A percentile compares a stretch with the other conserved stretches of the same genome.
Conservation (phyloP, 768 basidiomycete species). For the Suillus subalutaceus region DNA sequence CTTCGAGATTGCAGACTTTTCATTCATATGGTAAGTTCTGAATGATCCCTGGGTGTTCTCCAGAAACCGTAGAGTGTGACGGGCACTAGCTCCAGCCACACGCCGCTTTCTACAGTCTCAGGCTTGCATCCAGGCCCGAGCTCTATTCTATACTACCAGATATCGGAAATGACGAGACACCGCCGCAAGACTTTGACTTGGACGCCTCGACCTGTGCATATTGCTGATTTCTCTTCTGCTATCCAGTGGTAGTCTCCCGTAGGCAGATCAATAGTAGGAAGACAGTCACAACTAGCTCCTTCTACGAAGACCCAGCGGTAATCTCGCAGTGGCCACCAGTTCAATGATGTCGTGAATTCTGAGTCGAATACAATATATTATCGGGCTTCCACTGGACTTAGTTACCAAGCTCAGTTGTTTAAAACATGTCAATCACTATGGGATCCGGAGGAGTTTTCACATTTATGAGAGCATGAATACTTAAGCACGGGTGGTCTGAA, state of each 20-base stretch:
- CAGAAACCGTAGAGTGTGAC: not conserved
- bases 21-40: not conserved
- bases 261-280: no score
- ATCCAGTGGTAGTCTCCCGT: no score
- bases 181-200: not conserved
- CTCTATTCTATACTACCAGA: not conserved
- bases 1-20: not conserved
- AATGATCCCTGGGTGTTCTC: not conserved
- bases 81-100: not conserved
- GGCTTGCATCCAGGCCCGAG: not conserved
- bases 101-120: not conserved
- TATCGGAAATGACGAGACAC: not conserved
- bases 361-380: no score
- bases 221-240: not conserved
- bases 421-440: not conserved
- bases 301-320: no score
- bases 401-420: no score
- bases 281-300: no score
- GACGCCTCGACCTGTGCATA: not conserved
- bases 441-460: not conserved
- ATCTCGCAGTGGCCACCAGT: no score
- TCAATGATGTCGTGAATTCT: no score
- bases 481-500: not conserved
- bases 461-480: not conserved
- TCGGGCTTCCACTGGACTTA: no score